These are phyloP conservation scores for Primulina tabacum DNA, from an alignment of 257 asterid genomes.

Conservation along the genomic window DNA sequence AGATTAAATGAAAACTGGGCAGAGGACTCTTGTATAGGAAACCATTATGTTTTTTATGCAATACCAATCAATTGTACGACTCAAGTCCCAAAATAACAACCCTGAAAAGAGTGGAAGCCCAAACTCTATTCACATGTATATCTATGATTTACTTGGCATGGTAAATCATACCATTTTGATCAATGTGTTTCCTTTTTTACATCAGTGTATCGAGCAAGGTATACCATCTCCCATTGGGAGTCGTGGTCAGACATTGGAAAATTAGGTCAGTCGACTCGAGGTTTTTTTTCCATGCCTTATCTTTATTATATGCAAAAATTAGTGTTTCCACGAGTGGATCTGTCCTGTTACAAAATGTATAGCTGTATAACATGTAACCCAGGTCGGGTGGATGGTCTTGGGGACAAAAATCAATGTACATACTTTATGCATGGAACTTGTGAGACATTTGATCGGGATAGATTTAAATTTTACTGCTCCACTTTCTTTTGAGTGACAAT, in stretches of 20 bases:
- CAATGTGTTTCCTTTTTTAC: conserved; percentile 11
- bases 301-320: neutral
- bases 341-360: conserved; percentile 7
- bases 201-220: conserved; percentile 78
- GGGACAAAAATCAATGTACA: neutral
- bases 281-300: conserved; percentile 15
- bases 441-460: conserved; percentile 3
- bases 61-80: neutral
- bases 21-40: conserved; percentile 4
- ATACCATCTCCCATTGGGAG: conserved; percentile 41
- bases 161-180: conserved; percentile 19
- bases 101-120: neutral
- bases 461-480: neutral
- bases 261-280: conserved; percentile 28
- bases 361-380: neutral
- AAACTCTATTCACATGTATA: neutral
- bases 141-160: neutral
- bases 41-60: neutral
- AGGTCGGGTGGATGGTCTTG: neutral
- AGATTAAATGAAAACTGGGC: neutral
- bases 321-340: conserved; percentile 9
- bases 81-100: neutral
- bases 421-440: neutral
- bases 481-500: neutral
- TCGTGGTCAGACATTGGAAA: conserved; percentile 29